A percentile compares a stretch with the other conserved stretches of the same genome.
These are phyloP conservation scores for Colletotrichum agaves DNA, from an alignment of 2,329 filamentous ascomycete genomes.

Conservation along the genomic window DNA sequence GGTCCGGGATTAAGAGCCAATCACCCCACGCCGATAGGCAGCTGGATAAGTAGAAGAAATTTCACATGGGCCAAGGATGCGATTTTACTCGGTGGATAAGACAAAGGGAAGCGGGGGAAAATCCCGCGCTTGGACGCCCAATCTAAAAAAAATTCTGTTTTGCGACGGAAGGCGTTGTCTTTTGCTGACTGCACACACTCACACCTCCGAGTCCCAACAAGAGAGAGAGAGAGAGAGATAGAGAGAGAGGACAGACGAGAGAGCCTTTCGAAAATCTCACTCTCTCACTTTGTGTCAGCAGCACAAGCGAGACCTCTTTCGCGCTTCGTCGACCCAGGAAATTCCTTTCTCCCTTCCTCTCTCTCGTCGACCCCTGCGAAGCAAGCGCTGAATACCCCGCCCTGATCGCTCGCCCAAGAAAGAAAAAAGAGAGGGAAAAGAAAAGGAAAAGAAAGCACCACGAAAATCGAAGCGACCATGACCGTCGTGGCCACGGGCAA, in stretches of 20 bases:
- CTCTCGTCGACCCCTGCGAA: constrained; percentile 8
- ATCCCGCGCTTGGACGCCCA: constrained; percentile 28
- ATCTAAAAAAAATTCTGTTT: constrained; percentile 36
- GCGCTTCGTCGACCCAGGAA: not conserved
- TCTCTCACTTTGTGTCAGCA: constrained; percentile 24
- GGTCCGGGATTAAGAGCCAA: not conserved
- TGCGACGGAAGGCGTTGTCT: not conserved
- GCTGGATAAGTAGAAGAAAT: constrained; percentile 36
- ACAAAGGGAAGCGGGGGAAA: constrained; percentile 29
- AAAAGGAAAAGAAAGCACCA: constrained; percentile 37
- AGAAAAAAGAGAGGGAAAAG: too few species aligned
- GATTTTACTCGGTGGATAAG: constrained; percentile 36
- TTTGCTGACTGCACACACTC: constrained; percentile 27
- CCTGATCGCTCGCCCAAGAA: constrained; percentile 37
- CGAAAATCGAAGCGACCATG: constrained; percentile 39
- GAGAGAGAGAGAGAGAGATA: too few species aligned
- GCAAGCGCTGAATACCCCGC: constrained; percentile 55
- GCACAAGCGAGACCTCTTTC: constrained; percentile 26
- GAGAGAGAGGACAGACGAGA: constrained; percentile 38
- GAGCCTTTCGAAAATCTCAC: constrained; percentile 12
- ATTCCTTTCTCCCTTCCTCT: constrained; percentile 1
- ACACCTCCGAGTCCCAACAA: constrained; percentile 19
- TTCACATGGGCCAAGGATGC: constrained; percentile 40
- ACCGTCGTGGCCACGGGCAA: constrained; percentile 58
- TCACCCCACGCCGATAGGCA: constrained; percentile 23